Base-by-base conservation (phyloP, 2,329 filamentous ascomycete species). In the Ambrosiella xylebori region DNA sequence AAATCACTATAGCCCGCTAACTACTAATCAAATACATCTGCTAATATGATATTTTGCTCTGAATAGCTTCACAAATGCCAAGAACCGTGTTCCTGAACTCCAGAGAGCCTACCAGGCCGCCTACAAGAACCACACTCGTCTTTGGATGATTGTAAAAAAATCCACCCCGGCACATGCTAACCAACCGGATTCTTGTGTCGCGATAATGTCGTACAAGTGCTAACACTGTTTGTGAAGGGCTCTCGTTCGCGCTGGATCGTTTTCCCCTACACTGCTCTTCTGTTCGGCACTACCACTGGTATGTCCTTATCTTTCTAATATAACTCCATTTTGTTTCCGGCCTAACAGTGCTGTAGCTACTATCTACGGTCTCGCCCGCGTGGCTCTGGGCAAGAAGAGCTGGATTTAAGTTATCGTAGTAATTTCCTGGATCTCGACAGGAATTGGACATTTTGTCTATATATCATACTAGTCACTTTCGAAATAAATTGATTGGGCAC, bases 91-190 rank as follows among this genome's bases (percentile, higher is more conserved):
- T 66, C 84, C 85, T 59, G 66, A 85, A 68, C 78, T 85, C 74
- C 86, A 91, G 78, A 77, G 79, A 67, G 72, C 80, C 65, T 88
- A 87, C 76, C 86, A 89, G 75, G 74, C 77, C 64, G 82, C 86
- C 65, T 85, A 85, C 71, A 80, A 79, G 66, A 71, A 74, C 63
- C 79, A 83, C 70, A 74, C 81, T 64, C 81, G 86, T 66, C 71
- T 87, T 69, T 90, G 86, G 86, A 75, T 79, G 71, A 88, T 89
- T 73, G 86, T 90, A 78, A 70, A 84, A 84, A n/a, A 40, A 17
- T 11, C 27, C 27, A 27, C 27, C 52, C 37, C 37, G 19, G 47
- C 19, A 39, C 50, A n/a, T 39, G 51, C 15, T 51, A 50, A 17
- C 37, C 47, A 54, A 58, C 12, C 13, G 40, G 8, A 17, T 50